Base-by-base conservation (phyloP, 306 rosid species). In the Cicer judaicum region DNA sequence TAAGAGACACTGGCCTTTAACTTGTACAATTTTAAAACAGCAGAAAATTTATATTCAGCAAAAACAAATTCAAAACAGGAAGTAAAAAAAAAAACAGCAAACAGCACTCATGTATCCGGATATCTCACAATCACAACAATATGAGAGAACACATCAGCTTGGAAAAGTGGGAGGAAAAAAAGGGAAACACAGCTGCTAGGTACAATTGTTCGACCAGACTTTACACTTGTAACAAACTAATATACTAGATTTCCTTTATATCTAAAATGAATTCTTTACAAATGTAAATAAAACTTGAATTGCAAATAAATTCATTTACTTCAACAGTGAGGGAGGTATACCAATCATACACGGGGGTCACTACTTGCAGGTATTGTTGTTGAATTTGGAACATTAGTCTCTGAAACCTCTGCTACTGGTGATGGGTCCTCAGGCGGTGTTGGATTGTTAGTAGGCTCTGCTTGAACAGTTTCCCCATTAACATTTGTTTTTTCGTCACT, bases 401-500 rank as follows among this genome's bases (percentile, higher is more conserved):
- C 78, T 13, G 60, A 77, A 54, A 61, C 74, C 69, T 74, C 91
- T 21, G 83, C 81, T 40, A 21, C 75, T 42, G 64, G 85, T 34
- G 89, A 81, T 16, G 82, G 87, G 12, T 24, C 81, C 70, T 78
- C 88, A 8, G 81, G 60, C 13, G 84, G 68, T 50, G 85, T 62
- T 10, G 79, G 72, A 71, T 79, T 74, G 67, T 41, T 70, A 0
- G 73, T 21, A 12, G 91, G 52, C 38, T 53, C 38, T 81, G 64
- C 87, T 66, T 75, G 66, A 62, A 64, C 68, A 54, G 80, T 79
- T 70, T 85, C 89, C 41, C 48, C 84, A 5, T 70, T 60, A 63
- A 46, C 77, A 73, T 24, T 79, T 41, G 82, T 75, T 63, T 70
- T 83, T 24, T 52, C 82, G 47, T 77, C 81, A 80, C 73, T 86